Evolutionary conservation across 2,329 filamentous ascomycete species (phyloP), one percentile per base, ranked within the genome.

Genomic region (Fusarium ambrosium): DNA sequence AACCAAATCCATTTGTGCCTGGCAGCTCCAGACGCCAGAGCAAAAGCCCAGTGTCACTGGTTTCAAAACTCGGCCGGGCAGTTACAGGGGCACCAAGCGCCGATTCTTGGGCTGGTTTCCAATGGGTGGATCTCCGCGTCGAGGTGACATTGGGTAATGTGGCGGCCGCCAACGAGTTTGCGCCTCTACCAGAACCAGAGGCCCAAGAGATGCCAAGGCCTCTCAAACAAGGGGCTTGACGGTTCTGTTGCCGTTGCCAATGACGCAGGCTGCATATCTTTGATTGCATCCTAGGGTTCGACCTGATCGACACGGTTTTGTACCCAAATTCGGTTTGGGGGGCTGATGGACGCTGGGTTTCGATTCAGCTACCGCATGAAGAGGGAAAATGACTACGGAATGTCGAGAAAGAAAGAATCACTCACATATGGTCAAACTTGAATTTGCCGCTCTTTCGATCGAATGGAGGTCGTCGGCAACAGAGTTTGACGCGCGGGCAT

Each of bases 31-130:
- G 71, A 76, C 74, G 64, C 62, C 67, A 75, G 59, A 62, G 66
- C 60, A 61, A 73, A 56, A 56, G 48, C 51, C 66, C 69, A 75
- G 74, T 39, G 64, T 62, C 61, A 58, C 60, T 66, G 66, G 74
- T 77, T 77, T 77, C 74, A 77, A 53, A 69, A 65, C 55, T 62
- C 56, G 63, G 62, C 63, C 69, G 71, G 69, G 64, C 65, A 61
- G 43, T 58, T 24, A 32, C 70, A 77, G 70, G 72, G 72, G 74
- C 27, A n/a, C 20, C 74, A 75, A 73, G 72, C 72, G 74, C 67
- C 74, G 61, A 60, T 62, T 65, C 66, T 72, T 69, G 68, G 74
- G 61, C 65, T 72, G 65, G 74, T 77, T 77, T 77, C 74, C 62
- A 69, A 37, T 72, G 41, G 29, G 74, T 77, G 74, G 74, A 73